phyloP scores from a whole-genome alignment of 2,329 filamentous ascomycete species.

The Tolypocladium paradoxum region DNA sequence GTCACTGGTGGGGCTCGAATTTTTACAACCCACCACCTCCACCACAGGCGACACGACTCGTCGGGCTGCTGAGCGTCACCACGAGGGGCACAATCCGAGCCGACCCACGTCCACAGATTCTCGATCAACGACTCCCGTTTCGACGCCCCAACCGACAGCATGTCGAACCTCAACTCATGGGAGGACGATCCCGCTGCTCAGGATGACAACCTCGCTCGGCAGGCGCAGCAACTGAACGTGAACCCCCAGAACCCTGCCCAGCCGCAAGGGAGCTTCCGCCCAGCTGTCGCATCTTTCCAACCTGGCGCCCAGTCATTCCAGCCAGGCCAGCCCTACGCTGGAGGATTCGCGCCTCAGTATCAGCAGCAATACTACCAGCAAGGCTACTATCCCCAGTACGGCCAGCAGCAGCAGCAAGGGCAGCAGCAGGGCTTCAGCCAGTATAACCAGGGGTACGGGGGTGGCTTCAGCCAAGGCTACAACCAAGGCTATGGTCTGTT shows the following conservation, averaged over 20 bases:
- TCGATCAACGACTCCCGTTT: neutral
- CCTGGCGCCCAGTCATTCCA: slow-evolving; percentile 62
- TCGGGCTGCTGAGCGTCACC: neutral
- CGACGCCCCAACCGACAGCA: slow-evolving; percentile 28
- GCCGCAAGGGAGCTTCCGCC: slow-evolving; percentile 36
- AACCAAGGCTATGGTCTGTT: slow-evolving; percentile 32
- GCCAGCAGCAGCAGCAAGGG: slow-evolving; percentile 37
- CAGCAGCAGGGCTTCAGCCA: slow-evolving; percentile 35
- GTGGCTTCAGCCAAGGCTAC: slow-evolving; percentile 38
- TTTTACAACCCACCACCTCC: slow-evolving; percentile 28
- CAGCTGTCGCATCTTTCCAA: slow-evolving; percentile 55
- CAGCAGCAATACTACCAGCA: slow-evolving; percentile 43
- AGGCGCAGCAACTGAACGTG: slow-evolving; percentile 66
- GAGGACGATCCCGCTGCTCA: slow-evolving; percentile 75
- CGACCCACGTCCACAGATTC: neutral
- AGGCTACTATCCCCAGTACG: slow-evolving; percentile 50
- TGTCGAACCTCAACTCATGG: slow-evolving; percentile 92
- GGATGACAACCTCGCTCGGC: slow-evolving; percentile 67
- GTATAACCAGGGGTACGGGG: slow-evolving; percentile 44
- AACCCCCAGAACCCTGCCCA: slow-evolving; percentile 40
- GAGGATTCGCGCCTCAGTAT: slow-evolving; percentile 45
- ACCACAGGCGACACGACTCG: slow-evolving; percentile 13
- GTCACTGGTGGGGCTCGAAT: slow-evolving; percentile 29
- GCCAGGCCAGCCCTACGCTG: slow-evolving; percentile 58
- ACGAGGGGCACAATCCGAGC: neutral